Evolutionary conservation across 2,329 filamentous ascomycete species (phyloP).

Genomic region (Aureobasidium sp.): DNA sequence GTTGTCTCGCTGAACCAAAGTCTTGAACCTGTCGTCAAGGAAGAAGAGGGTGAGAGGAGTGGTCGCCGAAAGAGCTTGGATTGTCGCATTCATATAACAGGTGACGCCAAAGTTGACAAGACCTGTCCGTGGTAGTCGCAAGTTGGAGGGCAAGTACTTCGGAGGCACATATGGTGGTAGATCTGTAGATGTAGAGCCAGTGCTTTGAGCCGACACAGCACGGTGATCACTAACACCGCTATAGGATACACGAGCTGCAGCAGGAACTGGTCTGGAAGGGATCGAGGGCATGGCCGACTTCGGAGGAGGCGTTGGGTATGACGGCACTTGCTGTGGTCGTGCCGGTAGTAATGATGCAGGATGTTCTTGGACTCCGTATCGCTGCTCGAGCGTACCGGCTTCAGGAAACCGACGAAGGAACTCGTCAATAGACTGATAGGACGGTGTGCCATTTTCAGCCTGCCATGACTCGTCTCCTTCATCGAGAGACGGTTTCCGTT

Average conservation of each 20-base stretch:
- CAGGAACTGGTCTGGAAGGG: constrained; percentile 51
- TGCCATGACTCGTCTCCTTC: constrained; percentile 25
- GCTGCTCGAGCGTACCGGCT: constrained; percentile 49
- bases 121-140: constrained; percentile 56
- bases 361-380: constrained; percentile 32
- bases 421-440: constrained; percentile 68
- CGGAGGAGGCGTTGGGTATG: constrained; percentile 26
- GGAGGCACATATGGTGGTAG: constrained; percentile 39
- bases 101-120: constrained; percentile 73
- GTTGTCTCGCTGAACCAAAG: constrained; percentile 50
- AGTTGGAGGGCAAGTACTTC: constrained; percentile 34
- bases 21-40: constrained; percentile 53
- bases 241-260: constrained; percentile 59
- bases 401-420: constrained; percentile 78
- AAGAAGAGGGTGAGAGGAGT: constrained; percentile 54
- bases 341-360: constrained; percentile 26
- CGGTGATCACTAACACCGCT: constrained; percentile 64
- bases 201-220: constrained; percentile 23
- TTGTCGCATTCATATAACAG: constrained; percentile 86
- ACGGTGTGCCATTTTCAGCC: constrained; percentile 36
- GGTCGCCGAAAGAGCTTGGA: constrained; percentile 76
- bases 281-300: constrained; percentile 41
- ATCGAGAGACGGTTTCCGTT: constrained; percentile 25
- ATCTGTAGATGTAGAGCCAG: constrained; percentile 26
- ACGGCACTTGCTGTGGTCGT: constrained; percentile 21